Evolutionary conservation across 169 alveolate genomes (phyloP).

Genomic region (Babesia ovis): DNA sequence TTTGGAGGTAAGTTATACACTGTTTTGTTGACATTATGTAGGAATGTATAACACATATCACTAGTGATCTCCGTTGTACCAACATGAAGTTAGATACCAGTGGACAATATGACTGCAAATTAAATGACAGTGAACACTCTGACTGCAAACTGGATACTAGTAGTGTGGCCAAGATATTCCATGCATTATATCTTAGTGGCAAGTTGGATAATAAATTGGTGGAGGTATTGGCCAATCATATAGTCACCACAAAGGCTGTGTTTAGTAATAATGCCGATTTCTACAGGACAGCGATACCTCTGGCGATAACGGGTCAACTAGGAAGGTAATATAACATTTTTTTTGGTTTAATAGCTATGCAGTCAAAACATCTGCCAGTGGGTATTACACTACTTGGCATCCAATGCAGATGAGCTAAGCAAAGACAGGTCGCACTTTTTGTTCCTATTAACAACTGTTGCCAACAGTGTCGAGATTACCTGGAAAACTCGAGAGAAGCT

Average conservation of each 20-base stretch:
- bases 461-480: conserved; percentile 13
- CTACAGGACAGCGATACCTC: conserved; percentile 50
- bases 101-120: no score
- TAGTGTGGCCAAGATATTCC: conserved; percentile 28
- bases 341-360: background rate
- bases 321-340: background rate
- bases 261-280: conserved; percentile 46
- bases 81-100: background rate
- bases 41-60: no score
- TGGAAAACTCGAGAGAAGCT: conserved; percentile 1
- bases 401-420: conserved; percentile 15
- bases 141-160: background rate
- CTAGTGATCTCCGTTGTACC: no score
- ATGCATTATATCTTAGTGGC: conserved; percentile 49
- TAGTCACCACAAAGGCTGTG: background rate
- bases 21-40: background rate
- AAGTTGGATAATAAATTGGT: conserved; percentile 31
- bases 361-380: conserved; percentile 39
- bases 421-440: conserved; percentile 41
- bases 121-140: no score
- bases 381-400: conserved; percentile 44
- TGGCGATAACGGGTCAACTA: conserved; percentile 26
- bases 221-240: conserved; percentile 1
- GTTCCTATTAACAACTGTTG: conserved; percentile 51
- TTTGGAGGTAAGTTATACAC: conserved; percentile 2